Evolutionary conservation across 495 filamentous ascomycete species (phyloP).

Genomic region (Hyaloscypha hepaticicola): DNA sequence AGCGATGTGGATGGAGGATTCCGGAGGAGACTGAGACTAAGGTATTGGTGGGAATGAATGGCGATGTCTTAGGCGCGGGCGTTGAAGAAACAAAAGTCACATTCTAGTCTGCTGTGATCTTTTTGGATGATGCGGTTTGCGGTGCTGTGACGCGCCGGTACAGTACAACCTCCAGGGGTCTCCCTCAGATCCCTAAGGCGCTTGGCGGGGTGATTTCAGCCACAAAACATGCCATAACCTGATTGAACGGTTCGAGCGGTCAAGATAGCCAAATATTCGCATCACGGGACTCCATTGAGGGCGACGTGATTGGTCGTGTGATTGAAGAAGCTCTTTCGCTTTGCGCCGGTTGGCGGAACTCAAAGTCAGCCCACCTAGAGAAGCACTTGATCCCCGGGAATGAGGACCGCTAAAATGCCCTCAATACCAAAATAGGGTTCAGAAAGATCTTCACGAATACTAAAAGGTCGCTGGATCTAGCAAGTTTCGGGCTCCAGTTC

Average conservation of each 20-base stretch:
- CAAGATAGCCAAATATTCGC: neutral
- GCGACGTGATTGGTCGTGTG: neutral
- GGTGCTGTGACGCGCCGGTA: neutral
- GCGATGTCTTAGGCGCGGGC: neutral
- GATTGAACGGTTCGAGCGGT: neutral
- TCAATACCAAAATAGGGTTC: neutral
- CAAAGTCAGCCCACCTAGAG: neutral
- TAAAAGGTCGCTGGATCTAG: neutral
- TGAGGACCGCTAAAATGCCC: neutral
- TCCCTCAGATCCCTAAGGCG: neutral
- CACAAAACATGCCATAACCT: neutral
- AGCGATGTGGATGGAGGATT: neutral
- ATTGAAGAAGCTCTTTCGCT: neutral
- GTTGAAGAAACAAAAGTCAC: neutral
- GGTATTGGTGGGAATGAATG: neutral
- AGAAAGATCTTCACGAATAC: neutral
- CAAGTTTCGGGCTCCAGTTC: neutral
- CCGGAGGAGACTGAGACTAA: neutral
- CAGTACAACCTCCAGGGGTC: neutral
- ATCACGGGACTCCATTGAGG: neutral
- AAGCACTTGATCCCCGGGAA: neutral
- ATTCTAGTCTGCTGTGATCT: neutral
- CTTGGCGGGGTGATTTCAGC: neutral
- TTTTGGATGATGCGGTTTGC: neutral
- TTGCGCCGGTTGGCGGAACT: neutral